Conservation (phyloP, 495 filamentous ascomycete genomes). For the Hamigera avellanea region DNA sequence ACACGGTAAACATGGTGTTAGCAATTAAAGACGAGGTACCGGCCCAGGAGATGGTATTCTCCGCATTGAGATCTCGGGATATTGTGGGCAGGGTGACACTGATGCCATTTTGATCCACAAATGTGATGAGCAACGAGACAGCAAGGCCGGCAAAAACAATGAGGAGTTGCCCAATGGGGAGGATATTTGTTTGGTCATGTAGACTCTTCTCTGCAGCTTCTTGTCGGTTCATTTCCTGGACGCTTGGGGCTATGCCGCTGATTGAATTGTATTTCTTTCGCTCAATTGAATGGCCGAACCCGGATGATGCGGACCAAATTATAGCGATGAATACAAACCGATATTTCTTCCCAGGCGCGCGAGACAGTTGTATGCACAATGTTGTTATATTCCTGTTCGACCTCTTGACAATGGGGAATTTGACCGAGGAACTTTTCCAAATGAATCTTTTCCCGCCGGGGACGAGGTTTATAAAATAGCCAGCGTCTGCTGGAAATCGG, state of each 20-base stretch:
- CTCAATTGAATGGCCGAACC: not conserved
- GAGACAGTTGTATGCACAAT: too few relatives aligned
- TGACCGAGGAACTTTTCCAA: too few relatives aligned
- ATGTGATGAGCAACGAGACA: slow-evolving; percentile 42
- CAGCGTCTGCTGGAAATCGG: too few relatives aligned
- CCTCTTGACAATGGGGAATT: too few relatives aligned
- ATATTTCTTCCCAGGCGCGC: too few relatives aligned
- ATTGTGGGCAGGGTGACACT: slow-evolving; percentile 50
- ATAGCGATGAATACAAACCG: too few relatives aligned
- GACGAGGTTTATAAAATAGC: too few relatives aligned
- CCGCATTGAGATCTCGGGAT: slow-evolving; percentile 41
- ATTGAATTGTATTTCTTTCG: not conserved
- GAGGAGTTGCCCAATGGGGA: slow-evolving; percentile 43
- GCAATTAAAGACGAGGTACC: slow-evolving; percentile 68
- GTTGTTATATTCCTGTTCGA: too few relatives aligned
- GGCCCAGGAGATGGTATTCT: slow-evolving; percentile 59
- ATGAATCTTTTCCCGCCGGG: too few relatives aligned
- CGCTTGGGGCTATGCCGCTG: not conserved
- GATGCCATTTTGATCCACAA: slow-evolving; percentile 54
- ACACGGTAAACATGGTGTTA: slow-evolving; percentile 57
- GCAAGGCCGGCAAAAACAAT: slow-evolving; percentile 44
- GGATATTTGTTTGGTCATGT: slow-evolving; percentile 44
- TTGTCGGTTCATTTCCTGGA: slow-evolving; percentile 24
- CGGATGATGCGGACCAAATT: too few relatives aligned
- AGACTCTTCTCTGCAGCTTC: slow-evolving; percentile 31